These are phyloP conservation scores for Ustulina deusta DNA, from an alignment of 2,329 filamentous ascomycete species.

Conservation along the genomic window DNA sequence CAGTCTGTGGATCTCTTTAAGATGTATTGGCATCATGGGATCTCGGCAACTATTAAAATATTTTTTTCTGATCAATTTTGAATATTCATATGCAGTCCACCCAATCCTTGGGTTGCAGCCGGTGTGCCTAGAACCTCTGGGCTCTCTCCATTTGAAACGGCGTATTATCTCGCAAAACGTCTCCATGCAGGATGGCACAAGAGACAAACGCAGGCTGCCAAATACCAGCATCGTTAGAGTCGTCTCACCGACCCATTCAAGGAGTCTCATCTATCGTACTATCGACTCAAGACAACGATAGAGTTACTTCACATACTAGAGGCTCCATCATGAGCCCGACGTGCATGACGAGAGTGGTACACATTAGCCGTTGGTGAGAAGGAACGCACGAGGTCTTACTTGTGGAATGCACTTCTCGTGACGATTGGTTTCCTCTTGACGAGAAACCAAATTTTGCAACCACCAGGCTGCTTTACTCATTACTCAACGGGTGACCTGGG, in stretches of 20 bases:
- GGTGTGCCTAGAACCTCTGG: constrained; percentile 9
- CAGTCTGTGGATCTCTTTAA: constrained; percentile 3
- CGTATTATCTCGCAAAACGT: constrained; percentile 9
- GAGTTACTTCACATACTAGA: neutral
- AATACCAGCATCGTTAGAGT: neutral
- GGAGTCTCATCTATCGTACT: neutral
- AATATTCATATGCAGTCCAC: neutral
- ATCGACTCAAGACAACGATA: constrained; percentile 12
- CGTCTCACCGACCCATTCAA: neutral
- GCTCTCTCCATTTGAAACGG: constrained; percentile 19
- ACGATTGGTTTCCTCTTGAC: constrained; percentile 33
- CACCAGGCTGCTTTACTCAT: constrained; percentile 18
- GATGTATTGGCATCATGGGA: constrained; percentile 5
- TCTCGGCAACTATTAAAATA: neutral
- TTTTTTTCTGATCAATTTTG: neutral
- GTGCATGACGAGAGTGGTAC: constrained; percentile 25
- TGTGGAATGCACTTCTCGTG: constrained; percentile 30
- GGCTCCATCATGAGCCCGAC: constrained; percentile 14
- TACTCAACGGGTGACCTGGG: constrained; percentile 16
- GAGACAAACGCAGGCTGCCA: constrained; percentile 4
- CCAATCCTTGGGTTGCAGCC: constrained; percentile 7
- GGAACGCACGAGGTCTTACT: constrained; percentile 27
- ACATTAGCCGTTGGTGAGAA: constrained; percentile 27
- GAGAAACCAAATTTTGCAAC: constrained; percentile 28
- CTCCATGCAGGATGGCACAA: constrained; percentile 19